phyloP scores from a whole-genome alignment of 148 eudicot genomes.

The Nepenthes gracilis region DNA sequence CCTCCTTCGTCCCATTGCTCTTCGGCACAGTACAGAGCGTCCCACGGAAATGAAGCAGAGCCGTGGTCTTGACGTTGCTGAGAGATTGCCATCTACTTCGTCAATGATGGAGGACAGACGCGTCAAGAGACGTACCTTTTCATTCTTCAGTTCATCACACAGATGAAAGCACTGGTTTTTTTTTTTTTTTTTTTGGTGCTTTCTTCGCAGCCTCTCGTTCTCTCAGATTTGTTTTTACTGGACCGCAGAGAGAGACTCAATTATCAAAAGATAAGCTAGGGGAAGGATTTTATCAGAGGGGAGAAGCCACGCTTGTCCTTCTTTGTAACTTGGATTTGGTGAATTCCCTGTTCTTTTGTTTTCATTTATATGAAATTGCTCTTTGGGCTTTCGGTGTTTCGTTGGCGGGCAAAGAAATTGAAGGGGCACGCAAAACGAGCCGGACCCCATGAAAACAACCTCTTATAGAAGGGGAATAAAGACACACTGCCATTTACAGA shows the following conservation, averaged over 20 bases:
- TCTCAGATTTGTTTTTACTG: too few relatives aligned
- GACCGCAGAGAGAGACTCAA: too few relatives aligned
- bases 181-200: too few relatives aligned
- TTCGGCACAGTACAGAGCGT: slow-evolving; percentile 59
- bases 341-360: too few relatives aligned
- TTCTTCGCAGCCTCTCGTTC: too few relatives aligned
- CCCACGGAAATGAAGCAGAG: slow-evolving; percentile 20
- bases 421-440: too few relatives aligned
- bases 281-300: slow-evolving; percentile 2
- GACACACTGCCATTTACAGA: too few relatives aligned
- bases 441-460: slow-evolving; percentile 10
- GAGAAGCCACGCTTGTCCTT: slow-evolving; percentile 37
- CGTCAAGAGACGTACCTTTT: not conserved
- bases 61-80: slow-evolving; percentile 15
- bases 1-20: slow-evolving; percentile 27
- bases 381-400: too few relatives aligned
- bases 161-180: too few relatives aligned
- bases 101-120: not conserved
- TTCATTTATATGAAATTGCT: too few relatives aligned
- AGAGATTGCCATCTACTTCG: slow-evolving; percentile 25
- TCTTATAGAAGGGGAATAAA: slow-evolving; percentile 4
- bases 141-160: not conserved
- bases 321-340: slow-evolving; percentile 12
- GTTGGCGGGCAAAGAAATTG: too few relatives aligned
- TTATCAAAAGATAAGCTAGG: not conserved